Base-by-base conservation (phyloP, 176 grass and related monocot genomes). In the Saccharum spontaneum region DNA sequence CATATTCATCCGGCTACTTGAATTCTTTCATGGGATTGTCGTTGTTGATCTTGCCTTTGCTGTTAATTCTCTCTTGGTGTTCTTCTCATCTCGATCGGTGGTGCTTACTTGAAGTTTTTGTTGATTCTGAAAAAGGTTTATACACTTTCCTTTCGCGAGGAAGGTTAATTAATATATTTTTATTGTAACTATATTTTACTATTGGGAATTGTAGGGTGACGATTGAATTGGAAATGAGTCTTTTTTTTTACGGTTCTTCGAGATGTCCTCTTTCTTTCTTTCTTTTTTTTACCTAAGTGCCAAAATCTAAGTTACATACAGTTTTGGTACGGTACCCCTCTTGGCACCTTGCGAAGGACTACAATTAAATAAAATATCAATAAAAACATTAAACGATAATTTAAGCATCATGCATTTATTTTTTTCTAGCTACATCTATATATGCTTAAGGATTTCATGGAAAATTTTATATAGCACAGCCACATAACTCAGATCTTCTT, bases 51-150 rank as follows among this genome's bases (percentile, higher is more conserved):
- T 73, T 37, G 11, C 67, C 24, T 36, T 50, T 70, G n/a, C 15
- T 76, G 17, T 52, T 43, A 55, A n/a, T 75, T 91, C 67, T 91
- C 67, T 16, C 12, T 30, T 77, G 64, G 15, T 23, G 2, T 71
- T 68, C 10, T 64, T 74, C 24, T 33, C 24, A n/a, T 45, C 18
- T 45, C 18, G 18, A 40, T 76, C 17, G 48, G 13, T 16, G 5
- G 50, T 20, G 17, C 13, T 54, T 54, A 17, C 50, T 54, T 38
- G 17, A 67, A 15, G 36, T 73, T 34, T 74, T 45, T 45, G 10
- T 54, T 73, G 34, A 24, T 34, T 34, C 43, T 9, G 49, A 24
- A 46, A 46, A 49, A 50, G 0, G 14, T 16, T 17, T 17, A 17
- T 50, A 50, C 5, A 17, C 48, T 50, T 50, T 50, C 37, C 37